Evolutionary conservation across 352 stramenopile species (phyloP).

Genomic region (Bremia lactucae): DNA sequence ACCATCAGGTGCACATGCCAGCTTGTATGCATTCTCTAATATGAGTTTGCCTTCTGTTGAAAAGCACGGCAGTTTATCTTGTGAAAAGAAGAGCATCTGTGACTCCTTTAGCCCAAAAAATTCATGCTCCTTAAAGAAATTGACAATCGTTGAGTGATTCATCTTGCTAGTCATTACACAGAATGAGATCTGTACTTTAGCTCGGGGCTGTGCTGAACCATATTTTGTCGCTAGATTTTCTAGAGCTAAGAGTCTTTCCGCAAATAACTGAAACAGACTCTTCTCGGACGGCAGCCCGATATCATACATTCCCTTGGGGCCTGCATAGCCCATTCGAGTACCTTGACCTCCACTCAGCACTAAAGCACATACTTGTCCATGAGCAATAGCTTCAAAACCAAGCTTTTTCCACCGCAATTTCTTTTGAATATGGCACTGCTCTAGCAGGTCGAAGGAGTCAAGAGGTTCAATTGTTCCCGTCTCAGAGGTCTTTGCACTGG

Average conservation of each 20-base stretch:
- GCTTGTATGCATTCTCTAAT: constrained; percentile 69
- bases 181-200: constrained; percentile 52
- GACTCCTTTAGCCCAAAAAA: constrained; percentile 87
- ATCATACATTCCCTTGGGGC: constrained; percentile 92
- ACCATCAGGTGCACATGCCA: constrained; percentile 92
- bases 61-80: constrained; percentile 95
- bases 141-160: constrained; percentile 89
- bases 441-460: constrained; percentile 49
- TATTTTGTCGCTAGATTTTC: constrained; percentile 43
- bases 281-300: constrained; percentile 84
- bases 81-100: constrained; percentile 93
- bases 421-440: constrained; percentile 30
- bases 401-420: constrained; percentile 32
- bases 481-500: constrained; percentile 10
- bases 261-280: constrained; percentile 89
- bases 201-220: constrained; percentile 7
- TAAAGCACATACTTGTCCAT: constrained; percentile 81
- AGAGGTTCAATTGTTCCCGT: constrained; percentile 42
- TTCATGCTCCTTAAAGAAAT: constrained; percentile 84
- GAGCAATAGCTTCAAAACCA: constrained; percentile 61
- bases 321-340: constrained; percentile 89
- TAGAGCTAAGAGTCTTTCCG: constrained; percentile 63
- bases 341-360: constrained; percentile 91
- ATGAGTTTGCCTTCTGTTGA: constrained; percentile 92
- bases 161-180: constrained; percentile 97